Evolutionary conservation across 1,284 basidiomycete genomes (phyloP).

Genomic region (Rhodotorula sp.): DNA sequence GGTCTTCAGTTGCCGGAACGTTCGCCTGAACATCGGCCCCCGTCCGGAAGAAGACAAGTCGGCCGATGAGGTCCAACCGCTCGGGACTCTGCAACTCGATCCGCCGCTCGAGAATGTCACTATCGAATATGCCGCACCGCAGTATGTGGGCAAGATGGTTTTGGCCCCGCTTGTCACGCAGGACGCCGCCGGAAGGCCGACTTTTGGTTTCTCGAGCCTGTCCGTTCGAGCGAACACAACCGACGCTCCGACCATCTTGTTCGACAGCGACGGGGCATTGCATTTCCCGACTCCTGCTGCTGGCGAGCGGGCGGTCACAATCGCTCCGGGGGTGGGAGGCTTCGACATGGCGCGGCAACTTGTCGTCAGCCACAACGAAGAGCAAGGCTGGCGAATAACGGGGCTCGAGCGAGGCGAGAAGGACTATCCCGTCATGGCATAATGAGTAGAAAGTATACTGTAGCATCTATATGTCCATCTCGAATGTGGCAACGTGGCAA

Average conservation of each 20-base stretch:
- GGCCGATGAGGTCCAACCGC: neutral
- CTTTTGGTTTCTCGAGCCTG: conserved; percentile 12
- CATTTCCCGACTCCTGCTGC: neutral
- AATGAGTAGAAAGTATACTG: neutral
- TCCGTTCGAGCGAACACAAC: neutral
- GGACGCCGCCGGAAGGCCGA: neutral
- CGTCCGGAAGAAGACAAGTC: too few relatives aligned
- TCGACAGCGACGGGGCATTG: conserved; percentile 3
- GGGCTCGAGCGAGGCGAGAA: conserved; percentile 20
- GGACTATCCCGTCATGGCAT: conserved; percentile 20
- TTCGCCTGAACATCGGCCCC: conserved; percentile 17
- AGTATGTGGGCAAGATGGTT: conserved; percentile 8
- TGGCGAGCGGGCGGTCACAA: too few relatives aligned
- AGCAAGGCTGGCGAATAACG: neutral
- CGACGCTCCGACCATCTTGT: conserved; percentile 5
- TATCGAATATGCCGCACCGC: neutral
- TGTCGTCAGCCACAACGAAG: conserved; percentile 2
- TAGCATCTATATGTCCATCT: too few relatives aligned
- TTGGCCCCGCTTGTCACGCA: neutral
- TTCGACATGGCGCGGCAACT: neutral
- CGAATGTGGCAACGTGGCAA: too few relatives aligned
- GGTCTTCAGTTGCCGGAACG: neutral
- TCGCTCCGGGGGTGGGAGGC: neutral
- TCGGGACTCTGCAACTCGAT: conserved; percentile 32
- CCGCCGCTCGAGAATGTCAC: conserved; percentile 12